phyloP scores from a whole-genome alignment of 257 asterid species.

The Solanum corneliomulleri region DNA sequence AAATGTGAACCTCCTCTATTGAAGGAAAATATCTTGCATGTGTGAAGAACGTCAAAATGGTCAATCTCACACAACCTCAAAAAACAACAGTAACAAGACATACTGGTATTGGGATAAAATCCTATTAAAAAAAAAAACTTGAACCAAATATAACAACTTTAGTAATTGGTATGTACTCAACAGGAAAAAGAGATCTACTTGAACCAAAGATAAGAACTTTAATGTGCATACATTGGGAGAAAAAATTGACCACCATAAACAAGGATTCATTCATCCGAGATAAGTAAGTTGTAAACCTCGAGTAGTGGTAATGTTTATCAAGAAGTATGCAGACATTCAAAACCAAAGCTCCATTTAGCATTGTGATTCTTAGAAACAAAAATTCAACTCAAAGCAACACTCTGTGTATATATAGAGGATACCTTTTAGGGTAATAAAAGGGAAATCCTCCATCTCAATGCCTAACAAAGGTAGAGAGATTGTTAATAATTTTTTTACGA shows the following conservation, averaged over 20 bases:
- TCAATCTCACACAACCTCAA: no score
- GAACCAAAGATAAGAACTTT: not conserved
- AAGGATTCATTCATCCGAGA: slow-evolving; percentile 1
- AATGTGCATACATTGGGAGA: not conserved
- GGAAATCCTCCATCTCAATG: no score
- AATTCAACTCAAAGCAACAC: no score
- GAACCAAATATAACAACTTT: not conserved
- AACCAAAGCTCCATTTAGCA: not conserved
- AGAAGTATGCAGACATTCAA: not conserved
- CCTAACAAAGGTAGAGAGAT: no score
- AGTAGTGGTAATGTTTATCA: not conserved
- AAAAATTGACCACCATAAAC: not conserved
- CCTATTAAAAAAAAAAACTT: not conserved
- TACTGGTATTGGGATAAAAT: not conserved
- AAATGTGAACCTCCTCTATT: no score
- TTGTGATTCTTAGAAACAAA: no score
- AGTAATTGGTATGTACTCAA: not conserved
- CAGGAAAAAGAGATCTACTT: not conserved
- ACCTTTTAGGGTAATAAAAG: no score
- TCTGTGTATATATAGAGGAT: no score
- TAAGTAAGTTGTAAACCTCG: not conserved
- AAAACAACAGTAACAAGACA: no score
- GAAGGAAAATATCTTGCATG: no score
- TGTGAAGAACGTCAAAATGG: no score
- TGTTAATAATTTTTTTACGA: no score